Percentiles rank a stretch among this genome's conserved stretches.
Evolutionary conservation across 306 rosid species (phyloP).

Genomic region (Trifolium repens): DNA sequence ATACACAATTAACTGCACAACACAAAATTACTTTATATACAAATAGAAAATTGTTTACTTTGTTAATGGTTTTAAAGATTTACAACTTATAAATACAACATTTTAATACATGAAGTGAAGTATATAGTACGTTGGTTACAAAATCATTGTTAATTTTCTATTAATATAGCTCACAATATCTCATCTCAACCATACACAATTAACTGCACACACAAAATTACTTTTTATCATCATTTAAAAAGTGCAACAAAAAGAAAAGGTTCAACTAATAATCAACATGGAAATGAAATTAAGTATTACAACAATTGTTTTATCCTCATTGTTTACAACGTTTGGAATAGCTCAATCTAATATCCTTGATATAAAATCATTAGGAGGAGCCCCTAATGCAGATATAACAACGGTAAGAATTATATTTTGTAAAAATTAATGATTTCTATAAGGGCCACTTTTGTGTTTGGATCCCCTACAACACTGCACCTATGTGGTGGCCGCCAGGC

Average conservation of each 20-base stretch:
- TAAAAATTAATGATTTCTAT: not conserved
- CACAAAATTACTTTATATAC: not conserved
- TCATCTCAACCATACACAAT: not conserved
- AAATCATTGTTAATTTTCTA: conserved; percentile 6
- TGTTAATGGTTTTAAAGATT: too few species aligned
- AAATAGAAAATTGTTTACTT: not conserved
- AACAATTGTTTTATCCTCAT: conserved; percentile 4
- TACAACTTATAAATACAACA: too few species aligned
- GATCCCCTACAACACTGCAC: not conserved
- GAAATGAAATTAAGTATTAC: not conserved
- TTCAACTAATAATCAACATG: not conserved
- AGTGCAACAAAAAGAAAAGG: not conserved
- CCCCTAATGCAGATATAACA: conserved; percentile 35
- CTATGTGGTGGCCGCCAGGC: not conserved
- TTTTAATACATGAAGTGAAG: too few species aligned
- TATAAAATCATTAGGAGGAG: conserved; percentile 32
- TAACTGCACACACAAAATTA: not conserved
- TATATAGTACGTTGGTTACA: not conserved
- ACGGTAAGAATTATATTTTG: not conserved
- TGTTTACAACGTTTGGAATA: not conserved
- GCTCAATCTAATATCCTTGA: conserved; percentile 30
- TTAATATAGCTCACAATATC: conserved; percentile 1
- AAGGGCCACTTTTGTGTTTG: not conserved
- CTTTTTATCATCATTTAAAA: not conserved
- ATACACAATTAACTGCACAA: not conserved